phyloP scores from a whole-genome alignment of 768 basidiomycete species.

The Trametes meyenii region DNA sequence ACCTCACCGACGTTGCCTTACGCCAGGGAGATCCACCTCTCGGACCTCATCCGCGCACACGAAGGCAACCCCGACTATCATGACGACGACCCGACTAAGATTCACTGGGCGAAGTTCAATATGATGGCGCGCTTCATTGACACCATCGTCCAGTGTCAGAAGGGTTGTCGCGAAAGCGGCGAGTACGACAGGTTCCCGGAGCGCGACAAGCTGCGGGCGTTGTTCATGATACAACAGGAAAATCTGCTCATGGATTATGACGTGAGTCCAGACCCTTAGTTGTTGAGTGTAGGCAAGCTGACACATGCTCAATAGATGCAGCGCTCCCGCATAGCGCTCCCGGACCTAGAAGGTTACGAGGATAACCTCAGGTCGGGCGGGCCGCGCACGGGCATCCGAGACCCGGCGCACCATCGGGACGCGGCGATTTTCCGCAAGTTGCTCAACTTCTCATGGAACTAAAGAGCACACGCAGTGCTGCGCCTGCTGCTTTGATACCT shows the following conservation, averaged over 20 bases:
- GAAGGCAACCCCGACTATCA: constrained; percentile 81
- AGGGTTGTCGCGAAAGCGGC: constrained; percentile 55
- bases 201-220: constrained; percentile 52
- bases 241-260: constrained; percentile 69
- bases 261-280: constrained; percentile 42
- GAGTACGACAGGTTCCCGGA: constrained; percentile 64
- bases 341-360: constrained; percentile 42
- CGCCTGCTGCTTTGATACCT: constrained; percentile 24
- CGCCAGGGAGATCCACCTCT: constrained; percentile 84
- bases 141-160: constrained; percentile 76
- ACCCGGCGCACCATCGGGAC: constrained; percentile 30
- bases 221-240: constrained; percentile 47
- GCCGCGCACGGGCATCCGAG: constrained; percentile 28
- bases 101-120: constrained; percentile 97
- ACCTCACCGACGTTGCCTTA: background rate
- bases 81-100: constrained; percentile 63
- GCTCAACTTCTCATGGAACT: constrained; percentile 26
- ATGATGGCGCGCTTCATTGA: constrained; percentile 88
- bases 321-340: constrained; percentile 60
- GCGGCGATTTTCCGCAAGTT: constrained; percentile 35
- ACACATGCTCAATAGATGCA: constrained; percentile 53
- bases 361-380: constrained; percentile 15
- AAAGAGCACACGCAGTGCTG: constrained; percentile 12
- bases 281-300: background rate
- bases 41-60: constrained; percentile 85